Evolutionary conservation across 768 basidiomycete genomes (phyloP), one percentile per base, ranked within the genome.

Genomic region (Galerina sulciceps): DNA sequence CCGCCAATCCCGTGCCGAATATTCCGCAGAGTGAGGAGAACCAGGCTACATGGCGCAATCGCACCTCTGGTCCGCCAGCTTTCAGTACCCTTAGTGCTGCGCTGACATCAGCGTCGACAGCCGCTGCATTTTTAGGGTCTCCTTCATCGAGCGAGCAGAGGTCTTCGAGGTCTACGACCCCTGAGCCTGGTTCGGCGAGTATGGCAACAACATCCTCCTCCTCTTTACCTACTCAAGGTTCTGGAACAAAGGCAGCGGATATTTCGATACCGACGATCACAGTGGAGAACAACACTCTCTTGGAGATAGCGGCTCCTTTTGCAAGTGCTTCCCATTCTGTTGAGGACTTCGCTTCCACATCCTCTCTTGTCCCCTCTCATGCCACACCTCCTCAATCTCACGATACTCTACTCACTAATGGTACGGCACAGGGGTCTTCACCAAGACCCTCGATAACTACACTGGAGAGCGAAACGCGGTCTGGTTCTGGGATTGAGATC

Each of bases 21-120:
- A 55, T 70, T 44, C 55, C 67, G 17, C 58, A 64, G 48, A 67
- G 60, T 46, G 66, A 71, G 46, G 71, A 73, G 41, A 70, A 69
- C 35, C 66, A 71, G 34, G 69, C 73, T 10, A 61, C 73, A 6
- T 73, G 73, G 54, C 72, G 72, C 67, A 74, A 68, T 58, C 72
- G 72, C 31, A 57, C 69, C 11, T 66, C 76, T 46, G 76, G 73
- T 54, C 72, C 79, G 35, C 75, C 79, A 8, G 76, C 79, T 15
- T 81, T 78, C 64, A 77, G 75, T 61, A 79, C 81, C 10, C 64
- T 83, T 35, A 78, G 67, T 55, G 79, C 82, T 10, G 81, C 79
- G 9, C 61, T 81, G 51, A 76, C 76, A 41, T 72, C 81, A 15
- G 73, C 79, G 31, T 79, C 83, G 9, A 80, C 81, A 10, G 82